Base-by-base conservation (phyloP, 345 rosid genomes). In the Moricandia moricandioides region DNA sequence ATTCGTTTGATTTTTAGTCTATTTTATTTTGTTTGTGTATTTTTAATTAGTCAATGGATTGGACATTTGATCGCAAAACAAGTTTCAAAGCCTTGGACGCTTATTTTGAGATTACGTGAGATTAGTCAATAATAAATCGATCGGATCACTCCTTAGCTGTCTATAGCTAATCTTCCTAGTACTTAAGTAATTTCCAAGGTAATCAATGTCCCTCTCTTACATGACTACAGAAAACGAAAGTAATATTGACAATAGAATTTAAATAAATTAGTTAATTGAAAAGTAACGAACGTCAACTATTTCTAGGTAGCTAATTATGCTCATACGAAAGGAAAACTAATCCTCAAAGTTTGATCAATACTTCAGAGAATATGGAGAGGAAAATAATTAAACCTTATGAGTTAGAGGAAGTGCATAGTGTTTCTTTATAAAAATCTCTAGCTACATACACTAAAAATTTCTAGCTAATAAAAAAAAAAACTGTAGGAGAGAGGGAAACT, bases 301-400 rank as follows among this genome's bases (percentile, higher is more conserved):
- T 24, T 14, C 7, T 26, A 33, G 4, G 35, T 67, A 35, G 31
- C 37, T 61, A 14, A 26, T 27, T 60, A 0, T 34, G 18, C 39
- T 51, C 35, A 37, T 76, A 69, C 18, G 17, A 69, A 62, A 69
- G 49, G 40, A 33, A 75, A 49, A 60, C 68, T 10, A 59, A 75
- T 68, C 54, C 37, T 67, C 74, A 69, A 76, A 62, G 34, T 69
- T 76, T 76, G 79, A 76, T 74, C 64, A 62, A 4, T 54, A 18
- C 9, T 62, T 62, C 29, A 47, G 74, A 54, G 34, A 54, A 62
- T 39, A 35, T 29, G 70, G 70, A 62, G 10, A 18, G 7, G 62
- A 69, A 34, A 76, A 6, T 10, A 33, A 69, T 14, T 54, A n/a
- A 17, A 69, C 49, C 58, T 52, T 64, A 61, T 70, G 74, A 61